Percentiles rank a stretch among this genome's conserved stretches.
Conservation (phyloP, 179 eudicot species). For the Sideroxylon spinosum region DNA sequence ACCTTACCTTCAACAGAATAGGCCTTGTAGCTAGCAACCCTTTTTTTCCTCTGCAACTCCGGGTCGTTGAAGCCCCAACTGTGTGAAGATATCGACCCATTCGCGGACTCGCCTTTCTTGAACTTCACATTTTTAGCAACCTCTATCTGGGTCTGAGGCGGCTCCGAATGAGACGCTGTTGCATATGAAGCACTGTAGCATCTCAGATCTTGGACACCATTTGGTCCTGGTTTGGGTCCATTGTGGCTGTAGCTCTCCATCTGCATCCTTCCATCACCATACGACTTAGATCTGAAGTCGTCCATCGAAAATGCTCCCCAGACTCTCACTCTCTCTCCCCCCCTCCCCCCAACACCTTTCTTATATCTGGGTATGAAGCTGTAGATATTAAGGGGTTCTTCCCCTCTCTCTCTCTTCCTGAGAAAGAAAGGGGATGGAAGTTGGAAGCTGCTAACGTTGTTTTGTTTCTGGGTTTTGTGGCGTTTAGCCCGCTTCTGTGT, state of each 20-base stretch:
- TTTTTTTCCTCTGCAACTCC: conserved; percentile 66
- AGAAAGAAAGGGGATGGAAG: too few species aligned
- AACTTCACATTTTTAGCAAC: conserved; percentile 31
- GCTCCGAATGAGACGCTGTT: conserved; percentile 12
- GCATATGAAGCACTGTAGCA: conserved; percentile 59
- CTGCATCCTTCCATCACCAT: conserved; percentile 39
- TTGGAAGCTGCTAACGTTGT: not conserved
- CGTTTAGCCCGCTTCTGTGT: not conserved
- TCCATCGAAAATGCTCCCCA: conserved; percentile 29
- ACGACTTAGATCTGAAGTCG: conserved; percentile 62
- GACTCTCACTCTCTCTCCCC: not conserved
- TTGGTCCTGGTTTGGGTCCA: conserved; percentile 13
- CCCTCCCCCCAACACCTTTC: too few species aligned
- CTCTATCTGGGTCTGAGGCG: conserved; percentile 17
- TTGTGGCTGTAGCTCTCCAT: conserved; percentile 28
- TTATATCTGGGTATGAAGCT: not conserved
- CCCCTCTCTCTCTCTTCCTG: too few species aligned
- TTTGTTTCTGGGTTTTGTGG: conserved; percentile 1
- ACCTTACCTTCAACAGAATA: conserved; percentile 65
- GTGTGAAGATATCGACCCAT: conserved; percentile 34
- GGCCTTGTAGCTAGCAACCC: conserved; percentile 73
- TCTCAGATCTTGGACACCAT: conserved; percentile 37
- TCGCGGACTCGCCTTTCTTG: conserved; percentile 46
- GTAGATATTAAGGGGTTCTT: not conserved
- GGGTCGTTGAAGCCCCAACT: conserved; percentile 68